Conservation (phyloP, 805 yeast genomes). For the Teunomyces barrocoloradensis region DNA sequence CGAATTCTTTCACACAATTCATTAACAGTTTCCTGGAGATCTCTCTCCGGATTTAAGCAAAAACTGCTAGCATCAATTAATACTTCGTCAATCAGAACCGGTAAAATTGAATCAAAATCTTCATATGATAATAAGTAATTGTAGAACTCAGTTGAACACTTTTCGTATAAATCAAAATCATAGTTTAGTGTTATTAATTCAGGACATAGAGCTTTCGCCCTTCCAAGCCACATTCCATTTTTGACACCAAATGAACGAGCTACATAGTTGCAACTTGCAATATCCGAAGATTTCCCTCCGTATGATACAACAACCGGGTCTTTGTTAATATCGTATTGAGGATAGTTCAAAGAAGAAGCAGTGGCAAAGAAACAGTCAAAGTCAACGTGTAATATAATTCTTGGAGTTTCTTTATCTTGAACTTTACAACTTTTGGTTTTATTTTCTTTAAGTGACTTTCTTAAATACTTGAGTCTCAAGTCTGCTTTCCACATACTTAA, state of each 20-base stretch:
- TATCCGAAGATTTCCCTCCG: slow-evolving; percentile 64
- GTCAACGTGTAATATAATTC: slow-evolving; percentile 72
- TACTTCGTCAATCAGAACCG: slow-evolving; percentile 92
- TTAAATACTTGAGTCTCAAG: slow-evolving; percentile 58
- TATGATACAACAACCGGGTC: slow-evolving; percentile 64
- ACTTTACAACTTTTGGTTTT: slow-evolving; percentile 1
- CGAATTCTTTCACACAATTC: slow-evolving; percentile 37
- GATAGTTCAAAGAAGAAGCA: slow-evolving; percentile 63
- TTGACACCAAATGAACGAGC: slow-evolving; percentile 76
- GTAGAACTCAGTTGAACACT: slow-evolving; percentile 63
- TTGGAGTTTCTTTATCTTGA: background rate
- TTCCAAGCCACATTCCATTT: slow-evolving; percentile 88
- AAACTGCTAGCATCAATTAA: slow-evolving; percentile 58
- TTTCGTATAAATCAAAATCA: slow-evolving; percentile 72
- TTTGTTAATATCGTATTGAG: slow-evolving; percentile 48
- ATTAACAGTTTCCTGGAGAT: slow-evolving; percentile 10
- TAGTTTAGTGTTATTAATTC: slow-evolving; percentile 61
- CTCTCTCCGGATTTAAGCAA: slow-evolving; percentile 11
- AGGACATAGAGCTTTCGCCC: slow-evolving; percentile 68
- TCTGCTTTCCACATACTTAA: slow-evolving; percentile 84
- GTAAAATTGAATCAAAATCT: slow-evolving; percentile 54
- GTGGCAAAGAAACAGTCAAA: slow-evolving; percentile 94
- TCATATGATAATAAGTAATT: slow-evolving; percentile 47
- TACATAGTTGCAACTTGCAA: slow-evolving; percentile 88
- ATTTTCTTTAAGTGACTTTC: slow-evolving; percentile 36